Base-by-base conservation (phyloP, 2,329 filamentous ascomycete genomes). In the Neonectria magnoliae region DNA sequence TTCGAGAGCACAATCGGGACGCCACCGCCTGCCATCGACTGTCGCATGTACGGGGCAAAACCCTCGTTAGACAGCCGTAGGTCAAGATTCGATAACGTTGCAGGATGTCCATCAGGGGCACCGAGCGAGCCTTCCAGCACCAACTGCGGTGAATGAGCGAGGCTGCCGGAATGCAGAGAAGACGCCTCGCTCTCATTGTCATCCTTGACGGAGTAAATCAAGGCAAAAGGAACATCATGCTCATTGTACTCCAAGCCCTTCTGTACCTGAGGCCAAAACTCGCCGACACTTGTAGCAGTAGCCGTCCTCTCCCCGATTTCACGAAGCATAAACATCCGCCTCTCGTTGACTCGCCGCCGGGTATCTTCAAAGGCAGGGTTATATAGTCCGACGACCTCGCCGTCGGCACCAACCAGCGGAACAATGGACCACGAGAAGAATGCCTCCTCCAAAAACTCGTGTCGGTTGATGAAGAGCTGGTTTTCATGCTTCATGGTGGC, bases 401-500 rank as follows among this genome's bases (percentile, higher is more conserved):
- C 93, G 64, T 94, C 90, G 42, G 85, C 84, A 3, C 92, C 92
- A 1, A 95, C 87, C 66, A 95, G 83, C 0, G 93, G 93, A 27
- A 95, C 90, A 45, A 95, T 89, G 1, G 89, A 92, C 92, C 92
- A 95, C 13, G 90, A 92, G 76, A 95, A 95, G 75, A 92, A 95
- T 0, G 91, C 89, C 75, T 96, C 93, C 77, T 97, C 92, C 1
- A 93, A 78, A 66, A 87, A 93, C 1, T 89, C 87, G 67, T 88
- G 87, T 8, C 93, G 87, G 51, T 85, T 83, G 33, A 96, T 85
- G 72, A 94, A 93, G 1, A 95, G 81, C 61, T 88, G 88, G 67
- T 95, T 91, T 71, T 96, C 93, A 68, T 94, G 90, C 76, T 94
- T 95, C 91, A 94, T 93, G 0, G 90, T 93, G 1, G 92, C 91